A percentile compares a stretch with the other conserved stretches of the same genome.
phyloP scores from a whole-genome alignment of 2,329 filamentous ascomycete species.

The Trichoderma atroviride region DNA sequence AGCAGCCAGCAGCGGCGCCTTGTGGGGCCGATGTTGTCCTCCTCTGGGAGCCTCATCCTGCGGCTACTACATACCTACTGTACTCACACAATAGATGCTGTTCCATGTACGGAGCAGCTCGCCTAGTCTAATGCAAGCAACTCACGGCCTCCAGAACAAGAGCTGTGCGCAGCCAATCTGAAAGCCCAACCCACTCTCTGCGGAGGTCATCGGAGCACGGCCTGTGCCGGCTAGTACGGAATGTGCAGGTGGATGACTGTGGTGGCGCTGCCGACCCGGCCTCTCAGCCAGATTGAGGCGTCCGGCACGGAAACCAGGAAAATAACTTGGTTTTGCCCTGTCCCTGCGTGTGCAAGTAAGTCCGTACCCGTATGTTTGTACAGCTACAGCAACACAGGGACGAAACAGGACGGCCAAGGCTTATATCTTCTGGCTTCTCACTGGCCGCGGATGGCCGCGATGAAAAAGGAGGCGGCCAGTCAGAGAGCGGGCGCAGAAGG shows the following conservation, averaged over 20 bases:
- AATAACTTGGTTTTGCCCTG: not conserved
- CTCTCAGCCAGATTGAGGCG: conserved; percentile 4
- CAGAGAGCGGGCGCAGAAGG: not conserved
- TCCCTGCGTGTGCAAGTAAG: not conserved
- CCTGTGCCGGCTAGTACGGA: conserved; percentile 25
- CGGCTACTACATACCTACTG: not conserved
- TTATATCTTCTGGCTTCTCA: too few species aligned
- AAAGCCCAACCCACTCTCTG: not conserved
- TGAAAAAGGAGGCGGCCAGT: conserved; percentile 13
- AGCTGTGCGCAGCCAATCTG: not conserved
- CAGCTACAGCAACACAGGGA: not conserved
- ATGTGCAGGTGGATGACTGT: conserved; percentile 24
- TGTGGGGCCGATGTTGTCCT: conserved; percentile 16
- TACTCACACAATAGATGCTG: not conserved
- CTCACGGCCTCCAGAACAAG: not conserved
- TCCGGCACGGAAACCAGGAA: conserved; percentile 12
- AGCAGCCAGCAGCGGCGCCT: not conserved
- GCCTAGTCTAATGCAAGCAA: not conserved
- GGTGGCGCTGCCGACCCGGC: conserved; percentile 19
- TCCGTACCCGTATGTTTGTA: not conserved
- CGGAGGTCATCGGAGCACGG: conserved; percentile 22
- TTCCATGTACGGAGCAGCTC: not conserved
- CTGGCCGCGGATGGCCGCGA: not conserved
- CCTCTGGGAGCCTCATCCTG: conserved; percentile 1
- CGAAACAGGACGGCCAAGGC: not conserved